Evolutionary conservation across 2,329 filamentous ascomycete species (phyloP).

Genomic region (Stenocarpella maydis): DNA sequence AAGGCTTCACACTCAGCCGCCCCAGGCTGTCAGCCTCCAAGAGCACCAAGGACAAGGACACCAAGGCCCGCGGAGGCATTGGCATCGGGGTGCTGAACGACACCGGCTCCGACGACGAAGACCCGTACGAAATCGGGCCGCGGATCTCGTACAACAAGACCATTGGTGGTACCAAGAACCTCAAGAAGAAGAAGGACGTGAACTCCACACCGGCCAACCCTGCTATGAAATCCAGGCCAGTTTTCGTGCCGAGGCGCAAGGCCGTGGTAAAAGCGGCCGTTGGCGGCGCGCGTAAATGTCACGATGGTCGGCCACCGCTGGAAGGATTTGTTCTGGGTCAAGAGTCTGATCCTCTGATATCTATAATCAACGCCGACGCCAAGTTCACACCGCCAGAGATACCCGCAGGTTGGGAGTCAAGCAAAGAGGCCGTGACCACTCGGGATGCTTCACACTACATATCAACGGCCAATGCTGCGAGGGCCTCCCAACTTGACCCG

Average conservation of each 20-base stretch:
- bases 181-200: conserved; percentile 67
- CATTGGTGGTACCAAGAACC: conserved; percentile 84
- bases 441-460: conserved; percentile 54
- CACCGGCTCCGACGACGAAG: conserved; percentile 92
- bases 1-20: conserved; percentile 39
- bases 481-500: conserved; percentile 77
- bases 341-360: conserved; percentile 55
- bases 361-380: conserved; percentile 49
- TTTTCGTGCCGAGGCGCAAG: conserved; percentile 78
- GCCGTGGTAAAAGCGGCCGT: conserved; percentile 48
- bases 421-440: conserved; percentile 52
- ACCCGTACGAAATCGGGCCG: conserved; percentile 91
- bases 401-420: conserved; percentile 77
- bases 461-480: conserved; percentile 81
- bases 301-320: conserved; percentile 82
- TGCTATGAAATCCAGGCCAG: conserved; percentile 69
- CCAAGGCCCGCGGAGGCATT: conserved; percentile 70
- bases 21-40: conserved; percentile 37
- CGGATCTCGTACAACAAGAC: conserved; percentile 86
- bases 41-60: conserved; percentile 57
- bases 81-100: conserved; percentile 92
- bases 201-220: conserved; percentile 67
- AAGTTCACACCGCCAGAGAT: conserved; percentile 72
- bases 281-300: conserved; percentile 70
- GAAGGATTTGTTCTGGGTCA: conserved; percentile 80